phyloP scores from a whole-genome alignment of 306 rosid species.

The Citrullus mucosospermus region DNA sequence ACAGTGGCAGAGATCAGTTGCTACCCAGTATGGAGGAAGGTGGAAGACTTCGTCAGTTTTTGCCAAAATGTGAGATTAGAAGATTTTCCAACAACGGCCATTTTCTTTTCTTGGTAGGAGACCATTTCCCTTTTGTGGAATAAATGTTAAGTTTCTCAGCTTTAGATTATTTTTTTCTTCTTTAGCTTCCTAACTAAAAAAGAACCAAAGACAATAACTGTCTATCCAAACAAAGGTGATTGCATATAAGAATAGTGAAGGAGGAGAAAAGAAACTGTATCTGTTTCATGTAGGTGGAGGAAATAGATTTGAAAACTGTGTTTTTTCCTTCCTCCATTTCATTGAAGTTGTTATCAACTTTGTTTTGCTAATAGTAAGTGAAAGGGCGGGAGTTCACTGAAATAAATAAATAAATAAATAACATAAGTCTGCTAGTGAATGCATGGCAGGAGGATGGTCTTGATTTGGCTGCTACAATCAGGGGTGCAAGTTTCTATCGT shows the following conservation, averaged over 20 bases:
- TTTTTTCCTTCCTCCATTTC: not conserved
- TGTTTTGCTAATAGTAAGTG: not conserved
- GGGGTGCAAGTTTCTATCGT: slow-evolving; percentile 56
- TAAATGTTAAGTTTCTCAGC: not conserved
- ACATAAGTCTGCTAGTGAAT: slow-evolving; percentile 5
- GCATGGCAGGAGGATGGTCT: slow-evolving; percentile 50
- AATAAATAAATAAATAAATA: not conserved
- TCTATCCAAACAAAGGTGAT: not conserved
- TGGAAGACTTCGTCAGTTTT: slow-evolving; percentile 26
- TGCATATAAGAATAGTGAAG: not conserved
- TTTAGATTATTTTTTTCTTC: too few species aligned
- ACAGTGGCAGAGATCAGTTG: slow-evolving; percentile 64
- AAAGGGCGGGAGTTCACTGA: not conserved
- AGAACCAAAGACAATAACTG: not conserved
- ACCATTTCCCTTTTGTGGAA: slow-evolving; percentile 3
- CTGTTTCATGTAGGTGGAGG: not conserved
- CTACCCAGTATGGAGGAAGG: slow-evolving; percentile 64
- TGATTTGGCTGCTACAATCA: slow-evolving; percentile 59
- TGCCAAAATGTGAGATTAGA: slow-evolving; percentile 49
- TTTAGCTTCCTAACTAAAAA: not conserved
- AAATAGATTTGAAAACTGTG: not conserved
- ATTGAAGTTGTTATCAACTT: not conserved
- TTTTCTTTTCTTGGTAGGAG: slow-evolving; percentile 68
- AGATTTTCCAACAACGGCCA: slow-evolving; percentile 55
- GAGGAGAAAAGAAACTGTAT: not conserved